phyloP scores from a whole-genome alignment of 2,329 filamentous ascomycete genomes.

The Diplodia seriata region DNA sequence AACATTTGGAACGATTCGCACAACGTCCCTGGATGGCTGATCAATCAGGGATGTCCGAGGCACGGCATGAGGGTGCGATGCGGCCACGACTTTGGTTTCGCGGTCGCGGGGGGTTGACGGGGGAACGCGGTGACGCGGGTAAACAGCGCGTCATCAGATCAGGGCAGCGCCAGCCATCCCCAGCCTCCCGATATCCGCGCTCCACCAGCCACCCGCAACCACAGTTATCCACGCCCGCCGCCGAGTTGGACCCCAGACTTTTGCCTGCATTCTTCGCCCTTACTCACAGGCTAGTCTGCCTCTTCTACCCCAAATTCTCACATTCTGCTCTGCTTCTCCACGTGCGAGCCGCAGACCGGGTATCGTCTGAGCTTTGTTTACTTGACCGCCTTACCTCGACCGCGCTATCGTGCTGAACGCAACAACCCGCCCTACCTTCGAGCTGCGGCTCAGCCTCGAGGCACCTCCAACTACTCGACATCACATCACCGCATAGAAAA shows the following conservation, averaged over 20 bases:
- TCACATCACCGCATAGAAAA: neutral
- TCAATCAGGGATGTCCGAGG: neutral
- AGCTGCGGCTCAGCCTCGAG: constrained; percentile 15
- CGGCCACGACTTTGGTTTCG: constrained; percentile 9
- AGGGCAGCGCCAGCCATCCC: constrained; percentile 1
- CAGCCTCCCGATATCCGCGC: constrained; percentile 28
- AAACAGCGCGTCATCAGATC: constrained; percentile 24
- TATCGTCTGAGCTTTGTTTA: neutral
- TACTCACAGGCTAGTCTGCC: constrained; percentile 9
- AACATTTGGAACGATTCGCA: neutral
- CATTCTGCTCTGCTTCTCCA: constrained; percentile 10
- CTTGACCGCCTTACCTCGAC: neutral
- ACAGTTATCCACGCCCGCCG: constrained; percentile 10
- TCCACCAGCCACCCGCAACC: constrained; percentile 3
- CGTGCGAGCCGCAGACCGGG: constrained; percentile 3
- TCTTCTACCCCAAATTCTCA: neutral
- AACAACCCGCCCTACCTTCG: neutral
- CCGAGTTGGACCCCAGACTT: constrained; percentile 2
- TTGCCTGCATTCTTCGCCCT: constrained; percentile 9
- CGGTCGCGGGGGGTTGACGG: neutral
- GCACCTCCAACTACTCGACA: neutral
- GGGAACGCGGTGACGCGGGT: constrained; percentile 18
- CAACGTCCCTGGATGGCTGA: neutral
- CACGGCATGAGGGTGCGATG: neutral
- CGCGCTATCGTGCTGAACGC: constrained; percentile 7